These are phyloP conservation scores for Skeletonema potamos DNA, from an alignment of 108 stramenopile genomes.

Conservation along the genomic window DNA sequence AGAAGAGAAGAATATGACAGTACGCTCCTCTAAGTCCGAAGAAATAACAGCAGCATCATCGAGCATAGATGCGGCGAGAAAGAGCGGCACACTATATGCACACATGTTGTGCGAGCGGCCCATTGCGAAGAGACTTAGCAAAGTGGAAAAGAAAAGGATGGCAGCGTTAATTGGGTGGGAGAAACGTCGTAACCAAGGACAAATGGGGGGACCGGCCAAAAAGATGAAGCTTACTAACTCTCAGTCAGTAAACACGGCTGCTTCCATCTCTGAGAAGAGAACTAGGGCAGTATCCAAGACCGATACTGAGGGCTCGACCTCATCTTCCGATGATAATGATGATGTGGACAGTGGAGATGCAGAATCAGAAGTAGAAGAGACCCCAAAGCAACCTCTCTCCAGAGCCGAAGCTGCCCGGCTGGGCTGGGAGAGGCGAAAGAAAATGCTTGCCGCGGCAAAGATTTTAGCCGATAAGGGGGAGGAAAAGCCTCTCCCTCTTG, in stretches of 20 bases:
- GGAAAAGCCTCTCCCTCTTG: not conserved
- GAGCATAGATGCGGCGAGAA: not conserved
- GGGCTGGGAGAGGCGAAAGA: not conserved
- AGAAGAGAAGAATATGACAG: not conserved
- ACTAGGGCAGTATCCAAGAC: not conserved
- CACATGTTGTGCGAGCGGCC: not conserved
- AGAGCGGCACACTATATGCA: not conserved
- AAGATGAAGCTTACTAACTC: not conserved
- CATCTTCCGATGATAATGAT: not conserved
- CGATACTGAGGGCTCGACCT: not conserved
- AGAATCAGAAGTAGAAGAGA: constrained; percentile 1
- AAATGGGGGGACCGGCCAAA: not conserved
- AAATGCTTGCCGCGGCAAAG: constrained; percentile 2
- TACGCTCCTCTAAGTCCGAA: not conserved
- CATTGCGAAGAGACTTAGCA: constrained; percentile 5
- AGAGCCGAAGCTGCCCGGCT: not conserved
- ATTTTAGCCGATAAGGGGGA: not conserved
- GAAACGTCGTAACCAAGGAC: constrained; percentile 10
- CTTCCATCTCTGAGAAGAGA: not conserved
- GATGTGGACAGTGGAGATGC: not conserved
- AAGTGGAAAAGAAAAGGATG: constrained; percentile 36
- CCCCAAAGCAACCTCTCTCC: not conserved
- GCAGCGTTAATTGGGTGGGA: constrained; percentile 27
- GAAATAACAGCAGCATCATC: not conserved
- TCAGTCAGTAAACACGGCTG: not conserved